Evolutionary conservation across 179 eudicot species (phyloP).

Genomic region (Amaranthus tricolor): DNA sequence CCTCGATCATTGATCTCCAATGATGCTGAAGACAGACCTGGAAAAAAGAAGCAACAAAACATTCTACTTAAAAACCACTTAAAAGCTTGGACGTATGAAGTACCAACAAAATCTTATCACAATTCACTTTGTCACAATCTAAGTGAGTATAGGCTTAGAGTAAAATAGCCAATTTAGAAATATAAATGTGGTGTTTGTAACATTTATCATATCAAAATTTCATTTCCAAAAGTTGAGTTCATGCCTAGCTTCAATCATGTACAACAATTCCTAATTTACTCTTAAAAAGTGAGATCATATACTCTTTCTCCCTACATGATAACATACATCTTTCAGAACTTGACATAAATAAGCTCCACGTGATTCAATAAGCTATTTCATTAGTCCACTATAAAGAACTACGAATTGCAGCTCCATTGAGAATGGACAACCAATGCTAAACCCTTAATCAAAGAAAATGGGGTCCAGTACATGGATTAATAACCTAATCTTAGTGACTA

Average conservation of each 20-base stretch:
- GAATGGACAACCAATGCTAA: too few relatives aligned
- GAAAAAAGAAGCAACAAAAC: slow-evolving; percentile 13
- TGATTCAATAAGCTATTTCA: too few relatives aligned
- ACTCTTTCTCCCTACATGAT: neutral
- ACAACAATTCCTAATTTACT: neutral
- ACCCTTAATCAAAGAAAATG: too few relatives aligned
- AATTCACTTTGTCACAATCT: neutral
- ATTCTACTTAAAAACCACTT: neutral
- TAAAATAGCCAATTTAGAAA: neutral
- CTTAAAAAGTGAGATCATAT: neutral
- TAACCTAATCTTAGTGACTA: too few relatives aligned
- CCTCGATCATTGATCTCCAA: slow-evolving; percentile 75
- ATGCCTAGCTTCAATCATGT: neutral
- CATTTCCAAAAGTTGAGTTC: neutral
- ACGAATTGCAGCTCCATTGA: too few relatives aligned
- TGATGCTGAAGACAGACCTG: slow-evolving; percentile 96
- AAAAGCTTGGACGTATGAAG: neutral
- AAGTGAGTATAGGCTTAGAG: slow-evolving; percentile 4
- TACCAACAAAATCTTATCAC: neutral
- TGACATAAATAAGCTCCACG: too few relatives aligned
- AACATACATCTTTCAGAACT: too few relatives aligned
- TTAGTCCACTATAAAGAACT: too few relatives aligned
- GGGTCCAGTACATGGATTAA: too few relatives aligned
- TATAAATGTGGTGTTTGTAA: neutral
- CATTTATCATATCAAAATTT: neutral